Evolutionary conservation across 2,329 filamentous ascomycete species (phyloP), one percentile per base, ranked within the genome.

Genomic region (Westerdykella aurantiaca): DNA sequence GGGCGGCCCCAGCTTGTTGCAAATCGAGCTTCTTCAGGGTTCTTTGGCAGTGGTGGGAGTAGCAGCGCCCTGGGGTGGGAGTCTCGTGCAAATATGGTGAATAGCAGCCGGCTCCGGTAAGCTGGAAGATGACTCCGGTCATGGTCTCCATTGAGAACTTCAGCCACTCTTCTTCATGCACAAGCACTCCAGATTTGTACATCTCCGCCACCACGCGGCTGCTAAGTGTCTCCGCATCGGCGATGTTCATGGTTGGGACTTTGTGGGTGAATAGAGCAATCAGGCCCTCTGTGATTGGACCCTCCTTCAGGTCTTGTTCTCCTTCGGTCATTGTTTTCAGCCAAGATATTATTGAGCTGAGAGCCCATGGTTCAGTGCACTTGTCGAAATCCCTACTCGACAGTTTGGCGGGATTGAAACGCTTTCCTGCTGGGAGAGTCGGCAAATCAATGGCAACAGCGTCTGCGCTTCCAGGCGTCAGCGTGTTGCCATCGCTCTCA

Each of bases 181-280:
- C 74, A 25, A 98, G 72, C 10, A 88, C 87, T 33, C 83, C 84
- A 7, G 84, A 81, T 18, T 80, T 77, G 52, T 91, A 79, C 87
- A 98, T 93, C 38, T 83, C 80, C 43, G 81, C 75, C 2, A 95
- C 82, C 0, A 95, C 86, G 34, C 81, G 81, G 46, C 80, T 79
- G 49, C 87, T 88, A 41, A 98, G 74, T 1, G 83, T 85, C 64
- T 98, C 93, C 0, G 93, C 93, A 72, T 98, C 94, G 5, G 91
- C 90, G 34, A 93, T 91, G 57, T 98, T 97, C 88, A 98, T 96
- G 0, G 89, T 98, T 0, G 93, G 90, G 0, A 98, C 89, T 67
- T 96, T 97, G 69, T 87, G 80, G 1, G 88, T 95, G 65, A 98
- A 97, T 6, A 98, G 74, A 23, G 83, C 86, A 34, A 95, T 83